Percentiles rank a stretch among this genome's conserved stretches.
These are phyloP conservation scores for Exophiala aquamarina DNA, from an alignment of 2,329 filamentous ascomycete genomes.

Conservation along the genomic window DNA sequence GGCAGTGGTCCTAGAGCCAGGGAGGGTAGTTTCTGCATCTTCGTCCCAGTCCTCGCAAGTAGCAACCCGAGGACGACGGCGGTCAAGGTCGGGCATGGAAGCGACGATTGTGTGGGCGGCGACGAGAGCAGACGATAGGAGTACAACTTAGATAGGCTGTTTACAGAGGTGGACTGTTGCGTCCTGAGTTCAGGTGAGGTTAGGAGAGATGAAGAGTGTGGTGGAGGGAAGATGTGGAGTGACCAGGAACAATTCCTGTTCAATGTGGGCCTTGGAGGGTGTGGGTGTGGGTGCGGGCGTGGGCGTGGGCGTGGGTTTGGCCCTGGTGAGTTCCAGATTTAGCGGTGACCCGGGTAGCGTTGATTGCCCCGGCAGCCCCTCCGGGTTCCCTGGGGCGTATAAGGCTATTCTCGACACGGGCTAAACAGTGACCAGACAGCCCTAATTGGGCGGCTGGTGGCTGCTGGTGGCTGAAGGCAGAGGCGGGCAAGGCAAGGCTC, in stretches of 20 bases:
- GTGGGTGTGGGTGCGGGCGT: no score
- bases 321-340: background rate
- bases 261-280: no score
- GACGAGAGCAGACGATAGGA: no score
- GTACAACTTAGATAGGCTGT: background rate
- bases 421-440: slow-evolving; percentile 1
- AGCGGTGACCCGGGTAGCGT: no score
- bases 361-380: no score
- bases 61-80: slow-evolving; percentile 40
- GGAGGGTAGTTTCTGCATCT: slow-evolving; percentile 41
- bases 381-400: no score
- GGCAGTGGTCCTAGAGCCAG: slow-evolving; percentile 49
- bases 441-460: background rate
- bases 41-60: slow-evolving; percentile 52
- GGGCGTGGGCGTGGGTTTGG: background rate
- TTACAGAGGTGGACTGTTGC: no score
- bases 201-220: background rate
- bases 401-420: background rate
- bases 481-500: slow-evolving; percentile 16
- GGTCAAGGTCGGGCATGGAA: slow-evolving; percentile 24
- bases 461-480: slow-evolving; percentile 9
- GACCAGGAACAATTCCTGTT: no score
- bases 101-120: slow-evolving; percentile 4
- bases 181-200: background rate
- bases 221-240: background rate